A percentile compares a stretch with the other conserved stretches of the same genome.
Conservation (phyloP, 164 flowering plant species). For the Kingdonia uniflora region DNA sequence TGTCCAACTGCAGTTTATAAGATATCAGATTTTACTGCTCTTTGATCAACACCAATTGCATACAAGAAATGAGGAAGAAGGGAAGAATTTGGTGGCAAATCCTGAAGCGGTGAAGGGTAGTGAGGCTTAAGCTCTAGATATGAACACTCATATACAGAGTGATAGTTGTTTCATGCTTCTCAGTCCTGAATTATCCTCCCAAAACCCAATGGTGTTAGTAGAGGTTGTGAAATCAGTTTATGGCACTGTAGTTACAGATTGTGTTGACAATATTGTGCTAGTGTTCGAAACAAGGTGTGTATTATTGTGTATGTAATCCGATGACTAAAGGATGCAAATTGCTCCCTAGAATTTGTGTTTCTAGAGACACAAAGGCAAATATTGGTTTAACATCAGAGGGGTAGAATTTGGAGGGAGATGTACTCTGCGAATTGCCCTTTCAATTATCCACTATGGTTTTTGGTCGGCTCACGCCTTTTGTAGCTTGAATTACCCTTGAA, state of each 20-base stretch:
- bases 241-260: constrained; percentile 39
- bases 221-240: constrained; percentile 45
- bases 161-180: too few relatives aligned
- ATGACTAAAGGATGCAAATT: constrained; percentile 56
- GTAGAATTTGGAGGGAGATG: constrained; percentile 73
- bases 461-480: constrained; percentile 74
- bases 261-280: constrained; percentile 78
- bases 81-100: too few relatives aligned
- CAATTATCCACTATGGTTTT: constrained; percentile 73
- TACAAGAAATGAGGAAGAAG: too few relatives aligned
- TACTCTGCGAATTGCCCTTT: constrained; percentile 49
- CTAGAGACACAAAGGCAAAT: constrained; percentile 71
- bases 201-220: constrained; percentile 50
- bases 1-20: too few relatives aligned
- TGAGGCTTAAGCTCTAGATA: too few relatives aligned
- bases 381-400: constrained; percentile 47
- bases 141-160: too few relatives aligned
- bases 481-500: constrained; percentile 19
- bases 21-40: too few relatives aligned
- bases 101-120: too few relatives aligned
- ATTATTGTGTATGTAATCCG: constrained; percentile 87
- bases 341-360: constrained; percentile 59
- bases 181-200: constrained; percentile 38
- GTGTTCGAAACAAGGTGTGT: constrained; percentile 74
- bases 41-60: too few relatives aligned